Base-by-base conservation (phyloP, 1,139 yeast genomes). In the Suhomyces kunorum region DNA sequence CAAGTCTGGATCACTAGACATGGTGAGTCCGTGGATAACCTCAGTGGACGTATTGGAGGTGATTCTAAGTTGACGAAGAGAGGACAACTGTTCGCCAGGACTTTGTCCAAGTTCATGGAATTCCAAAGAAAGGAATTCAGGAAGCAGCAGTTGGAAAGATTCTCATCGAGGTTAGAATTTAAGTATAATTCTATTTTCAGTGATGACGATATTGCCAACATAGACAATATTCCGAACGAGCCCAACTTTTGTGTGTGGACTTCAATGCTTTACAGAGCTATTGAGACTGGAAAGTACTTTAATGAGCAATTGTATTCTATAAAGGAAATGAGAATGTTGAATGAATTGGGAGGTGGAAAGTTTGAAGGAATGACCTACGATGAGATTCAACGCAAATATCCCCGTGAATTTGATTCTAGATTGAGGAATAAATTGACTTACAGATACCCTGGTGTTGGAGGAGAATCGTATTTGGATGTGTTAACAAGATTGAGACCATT, bases 361-460 rank as follows among this genome's bases (percentile, higher is more conserved):
- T 87, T 82, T 55, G 98, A 92, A 54, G 96, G 96, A 4, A 73
- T 50, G 40, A 51, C 55, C 7, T 52, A 52, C 26, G 59, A 53
- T 30, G 92, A 88, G 55, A 88, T 90, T 49, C 85, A 84, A 58
- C 64, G 63, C 5, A 71, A 71, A 51, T 78, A 74, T 51, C 96
- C 97, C 0, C 78, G 75, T 31, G 98, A 92, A 61, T 90, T 84
- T 55, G 80, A 78, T 33, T 77, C 89, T 15, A 76, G 97, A 45
- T 67, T 87, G 50, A 71, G 74, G 32, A 84, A 87, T 60, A 90
- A 90, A 63, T 72, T 90, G 53, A 71, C 83, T 19, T 90, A 89
- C 63, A 71, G 98, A 50, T 90, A 89, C 58, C 98, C 98, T 2
- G 98, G 98, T 8, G 87, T 88, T 39, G 96, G 97, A n/a, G 98